phyloP scores from a whole-genome alignment of 345 rosid species.

The Salix suchowensis region DNA sequence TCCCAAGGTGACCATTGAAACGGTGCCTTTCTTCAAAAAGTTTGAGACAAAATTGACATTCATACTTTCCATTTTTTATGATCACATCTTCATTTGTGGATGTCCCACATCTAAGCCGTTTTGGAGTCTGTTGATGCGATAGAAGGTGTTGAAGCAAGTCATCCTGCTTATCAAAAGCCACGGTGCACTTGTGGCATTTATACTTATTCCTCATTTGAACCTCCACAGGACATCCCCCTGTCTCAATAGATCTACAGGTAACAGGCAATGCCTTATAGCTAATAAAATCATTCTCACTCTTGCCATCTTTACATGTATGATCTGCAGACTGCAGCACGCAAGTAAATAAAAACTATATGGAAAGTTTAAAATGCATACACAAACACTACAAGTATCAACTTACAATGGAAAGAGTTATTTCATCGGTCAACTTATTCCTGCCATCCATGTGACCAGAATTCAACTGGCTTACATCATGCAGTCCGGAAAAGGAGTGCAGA shows the following conservation, averaged over 20 bases:
- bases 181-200: constrained; percentile 45
- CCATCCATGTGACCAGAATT: constrained; percentile 17
- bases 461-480: constrained; percentile 29
- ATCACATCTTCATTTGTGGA: constrained; percentile 24
- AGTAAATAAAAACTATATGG: constrained; percentile 10
- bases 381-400: constrained; percentile 14
- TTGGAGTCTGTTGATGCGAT: constrained; percentile 31
- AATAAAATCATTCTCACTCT: constrained; percentile 19
- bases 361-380: constrained; percentile 4
- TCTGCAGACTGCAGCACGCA: constrained; percentile 30
- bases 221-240: constrained; percentile 14
- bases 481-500: constrained; percentile 35
- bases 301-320: constrained; percentile 15
- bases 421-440: constrained; percentile 13
- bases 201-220: constrained; percentile 17
- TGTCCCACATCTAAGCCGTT: constrained; percentile 20
- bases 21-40: constrained; percentile 39
- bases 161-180: constrained; percentile 37
- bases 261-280: constrained; percentile 20
- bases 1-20: constrained; percentile 41
- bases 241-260: constrained; percentile 22
- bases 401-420: constrained; percentile 32
- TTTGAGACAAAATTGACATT: constrained; percentile 46
- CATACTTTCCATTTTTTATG: constrained; percentile 40
- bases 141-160: constrained; percentile 39